Base-by-base conservation (phyloP, 352 stramenopile species). In the Pythium inflatum region DNA sequence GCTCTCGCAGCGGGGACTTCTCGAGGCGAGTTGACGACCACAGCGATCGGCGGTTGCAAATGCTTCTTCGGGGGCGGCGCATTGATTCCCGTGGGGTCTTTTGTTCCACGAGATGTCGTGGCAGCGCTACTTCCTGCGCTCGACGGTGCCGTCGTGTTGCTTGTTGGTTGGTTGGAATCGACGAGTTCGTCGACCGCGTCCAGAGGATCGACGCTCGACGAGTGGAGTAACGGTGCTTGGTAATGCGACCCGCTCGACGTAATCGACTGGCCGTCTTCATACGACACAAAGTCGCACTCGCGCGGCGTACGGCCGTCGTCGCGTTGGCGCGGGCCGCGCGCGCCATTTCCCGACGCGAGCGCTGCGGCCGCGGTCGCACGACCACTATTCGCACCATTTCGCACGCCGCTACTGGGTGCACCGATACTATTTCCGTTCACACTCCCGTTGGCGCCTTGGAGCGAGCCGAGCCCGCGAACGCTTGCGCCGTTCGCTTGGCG, bases 241-340 rank as follows among this genome's bases (percentile, higher is more conserved):
- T 75, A 77, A 49, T 89, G 71, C 30, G 85, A 93, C 62, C 89
- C 85, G 34, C 80, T 85, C 16, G 79, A 90, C 16, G 82, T 82
- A 36, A 74, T 73, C 43, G 81, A 87, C 53, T 87, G 84, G 48
- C 88, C 82, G 49, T 87, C 79, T 62, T 75, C 75, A 73, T 76
- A 83, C 27, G 69, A 62, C 40, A 78, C 71, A 51, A 91, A 79
- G 12, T 85, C 85, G 27, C 68, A 81, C 18, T 71, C 74, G 8
- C 75, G 70, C 13, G 85, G 81, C 4, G 75, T 86, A 58, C 82
- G 76, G 11, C 31, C 38, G 22, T 43, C 46, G n/a, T 43, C 46
- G n/a, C 34, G 46, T 30, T 7, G 13, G 30, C 36, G 48, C 8
- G 14, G 16, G 16, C 14, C 33, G 24, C 30, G 24, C 18, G 33